These are phyloP conservation scores for Candida gorgasii DNA, from an alignment of 805 yeast genomes.

Conservation along the genomic window DNA sequence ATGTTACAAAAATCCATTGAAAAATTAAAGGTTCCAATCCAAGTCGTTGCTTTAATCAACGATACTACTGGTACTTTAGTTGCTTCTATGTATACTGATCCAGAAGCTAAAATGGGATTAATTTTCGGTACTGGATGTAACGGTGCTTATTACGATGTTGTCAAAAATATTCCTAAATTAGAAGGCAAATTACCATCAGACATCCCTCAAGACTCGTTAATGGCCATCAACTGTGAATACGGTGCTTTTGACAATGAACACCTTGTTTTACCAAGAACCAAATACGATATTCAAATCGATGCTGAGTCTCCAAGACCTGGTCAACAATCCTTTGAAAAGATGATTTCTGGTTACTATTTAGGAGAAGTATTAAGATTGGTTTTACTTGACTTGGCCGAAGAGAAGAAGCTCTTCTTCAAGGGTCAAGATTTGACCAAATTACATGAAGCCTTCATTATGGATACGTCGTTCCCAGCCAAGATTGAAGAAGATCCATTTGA, in stretches of 20 bases:
- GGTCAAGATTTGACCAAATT: constrained; percentile 67
- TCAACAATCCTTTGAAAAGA: constrained; percentile 93
- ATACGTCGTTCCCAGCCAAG: constrained; percentile 83
- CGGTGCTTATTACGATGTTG: constrained; percentile 90
- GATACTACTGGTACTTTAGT: constrained; percentile 97
- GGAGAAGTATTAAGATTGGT: constrained; percentile 89
- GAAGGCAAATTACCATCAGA: constrained; percentile 68
- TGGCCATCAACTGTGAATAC: constrained; percentile 98
- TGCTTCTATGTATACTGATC: constrained; percentile 90
- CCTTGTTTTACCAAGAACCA: constrained; percentile 79
- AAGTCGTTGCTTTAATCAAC: constrained; percentile 89
- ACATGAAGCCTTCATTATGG: constrained; percentile 69
- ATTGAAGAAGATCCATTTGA: constrained; percentile 90
- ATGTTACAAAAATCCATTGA: constrained; percentile 78
- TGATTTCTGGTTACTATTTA: constrained; percentile 95
- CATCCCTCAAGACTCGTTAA: constrained; percentile 61
- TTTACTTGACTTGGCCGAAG: constrained; percentile 66
- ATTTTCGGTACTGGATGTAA: constrained; percentile 98
- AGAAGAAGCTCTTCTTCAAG: constrained; percentile 63
- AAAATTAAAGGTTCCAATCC: constrained; percentile 67
- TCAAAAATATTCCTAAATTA: constrained; percentile 74
- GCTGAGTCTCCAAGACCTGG: constrained; percentile 91
- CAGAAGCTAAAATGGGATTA: constrained; percentile 88
- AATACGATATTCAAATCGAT: constrained; percentile 81
- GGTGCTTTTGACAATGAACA: constrained; percentile 97